Evolutionary conservation across 2,329 filamentous ascomycete genomes (phyloP).

Genomic region (Myriangium duriaei): DNA sequence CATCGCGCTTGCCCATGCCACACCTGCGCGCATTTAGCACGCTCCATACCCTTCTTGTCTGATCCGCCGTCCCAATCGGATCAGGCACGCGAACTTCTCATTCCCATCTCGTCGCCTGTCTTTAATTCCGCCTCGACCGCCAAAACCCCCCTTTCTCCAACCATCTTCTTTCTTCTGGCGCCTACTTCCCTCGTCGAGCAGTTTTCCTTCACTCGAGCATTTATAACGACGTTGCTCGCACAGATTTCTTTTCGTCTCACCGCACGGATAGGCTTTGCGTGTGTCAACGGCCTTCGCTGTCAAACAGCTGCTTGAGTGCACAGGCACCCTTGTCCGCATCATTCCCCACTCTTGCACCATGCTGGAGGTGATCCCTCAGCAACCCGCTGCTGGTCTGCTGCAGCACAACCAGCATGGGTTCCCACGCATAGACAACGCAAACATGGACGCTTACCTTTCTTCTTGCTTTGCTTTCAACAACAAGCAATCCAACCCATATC

Average conservation of each 20-base stretch:
- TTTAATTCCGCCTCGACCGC: not conserved
- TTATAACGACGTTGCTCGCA: too few relatives aligned
- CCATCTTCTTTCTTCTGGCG: not conserved
- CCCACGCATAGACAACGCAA: constrained; percentile 1
- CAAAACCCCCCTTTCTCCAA: not conserved
- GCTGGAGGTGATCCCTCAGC: constrained; percentile 8
- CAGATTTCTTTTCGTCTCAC: too few relatives aligned
- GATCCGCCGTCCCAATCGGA: not conserved
- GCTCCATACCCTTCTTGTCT: not conserved
- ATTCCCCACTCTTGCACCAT: too few relatives aligned
- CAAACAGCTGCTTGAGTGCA: too few relatives aligned
- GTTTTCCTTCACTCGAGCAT: not conserved
- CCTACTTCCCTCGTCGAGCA: not conserved
- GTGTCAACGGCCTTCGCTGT: too few relatives aligned
- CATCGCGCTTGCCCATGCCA: not conserved
- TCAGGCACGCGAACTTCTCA: not conserved
- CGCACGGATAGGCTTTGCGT: too few relatives aligned
- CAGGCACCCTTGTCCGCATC: too few relatives aligned
- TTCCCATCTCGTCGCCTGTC: not conserved
- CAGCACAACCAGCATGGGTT: constrained; percentile 2
- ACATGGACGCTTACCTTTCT: not conserved
- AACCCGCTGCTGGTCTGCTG: constrained; percentile 8
- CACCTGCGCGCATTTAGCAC: not conserved
- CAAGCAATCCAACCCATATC: not conserved
- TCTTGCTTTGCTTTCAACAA: not conserved